Evolutionary conservation across 805 yeast genomes (phyloP), one percentile per base, ranked within the genome.

Genomic region (Saitoella complicata): DNA sequence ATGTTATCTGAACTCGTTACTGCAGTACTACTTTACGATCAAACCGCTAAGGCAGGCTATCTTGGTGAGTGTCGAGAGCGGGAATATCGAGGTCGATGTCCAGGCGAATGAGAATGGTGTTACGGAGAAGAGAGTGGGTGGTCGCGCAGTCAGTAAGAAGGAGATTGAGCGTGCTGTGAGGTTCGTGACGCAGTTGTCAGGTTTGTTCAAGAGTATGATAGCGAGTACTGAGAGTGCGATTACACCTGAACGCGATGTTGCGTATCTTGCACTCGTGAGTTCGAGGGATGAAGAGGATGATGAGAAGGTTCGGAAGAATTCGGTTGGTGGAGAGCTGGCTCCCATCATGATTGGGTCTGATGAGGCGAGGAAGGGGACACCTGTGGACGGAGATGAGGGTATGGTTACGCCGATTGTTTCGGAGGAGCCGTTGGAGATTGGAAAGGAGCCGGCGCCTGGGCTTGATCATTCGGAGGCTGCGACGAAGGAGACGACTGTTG

Each of bases 1-100:
- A 0, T 91, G 98, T 61, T 87, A 87, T 53, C 67, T 91, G 59
- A 88, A 91, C 58, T 88, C 97, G 0, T 66, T 91, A 41, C 64
- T 88, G 38, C 98, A 88, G 58, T 88, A 80, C 56, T 88, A 85
- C 59, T 91, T 86, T 64, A 80, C 85, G 5, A 74, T 91, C 39
- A 73, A 75, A 45, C 96, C 95, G 0, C 65, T 91, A 37, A 69
- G 96, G 46, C 73, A 79, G 2, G 69, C 71, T 48, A 70, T 85
- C 12, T 53, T 82, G 44, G 21, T 4, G 4, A 21, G 21, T 21
- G 21, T 21, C 21, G 21, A 21, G 2, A 21, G 21, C 4, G 21
- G 21, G 4, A 53, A 66, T 1, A 86, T 81, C 53, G 67, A 73
- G 40, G 47, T 49, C 10, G 43, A 50, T 8, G 31, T 46, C 2